Evolutionary conservation across 306 rosid species (phyloP).

Genomic region (Prunus mongolica): DNA sequence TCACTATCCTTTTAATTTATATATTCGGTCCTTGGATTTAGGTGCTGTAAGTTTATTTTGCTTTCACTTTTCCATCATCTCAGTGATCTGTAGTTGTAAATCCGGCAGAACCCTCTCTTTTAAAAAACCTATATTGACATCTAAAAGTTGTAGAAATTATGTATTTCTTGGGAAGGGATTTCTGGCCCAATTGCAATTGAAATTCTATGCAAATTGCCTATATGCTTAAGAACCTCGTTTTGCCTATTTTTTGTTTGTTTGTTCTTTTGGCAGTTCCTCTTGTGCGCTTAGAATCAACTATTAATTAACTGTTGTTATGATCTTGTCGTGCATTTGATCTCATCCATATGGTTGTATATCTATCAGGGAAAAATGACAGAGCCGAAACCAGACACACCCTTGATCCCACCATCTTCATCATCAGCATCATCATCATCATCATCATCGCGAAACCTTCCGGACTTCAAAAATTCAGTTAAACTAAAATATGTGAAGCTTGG

Average conservation of each 20-base stretch:
- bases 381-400: constrained; percentile 38
- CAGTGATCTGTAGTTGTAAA: constrained; percentile 10
- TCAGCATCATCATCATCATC: background rate
- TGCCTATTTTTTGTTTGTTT: background rate
- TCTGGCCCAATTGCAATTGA: background rate
- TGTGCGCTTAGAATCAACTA: constrained; percentile 5
- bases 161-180: background rate
- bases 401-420: constrained; percentile 44
- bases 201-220: background rate
- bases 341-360: constrained; percentile 15
- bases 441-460: constrained; percentile 57
- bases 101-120: constrained; percentile 2
- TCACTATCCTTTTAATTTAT: background rate
- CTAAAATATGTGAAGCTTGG: constrained; percentile 90
- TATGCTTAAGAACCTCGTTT: background rate
- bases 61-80: constrained; percentile 11
- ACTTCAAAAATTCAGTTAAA: constrained; percentile 76
- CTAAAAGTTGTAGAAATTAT: background rate
- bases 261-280: background rate
- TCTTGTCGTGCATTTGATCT: constrained; percentile 9
- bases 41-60: too few relatives aligned
- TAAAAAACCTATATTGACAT: background rate
- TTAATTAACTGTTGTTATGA: constrained; percentile 3
- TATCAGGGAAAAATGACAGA: constrained; percentile 61
- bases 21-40: background rate